Evolutionary conservation across 306 rosid genomes (phyloP), one percentile per base, ranked within the genome.

Genomic region (Sesbania bispinosa): DNA sequence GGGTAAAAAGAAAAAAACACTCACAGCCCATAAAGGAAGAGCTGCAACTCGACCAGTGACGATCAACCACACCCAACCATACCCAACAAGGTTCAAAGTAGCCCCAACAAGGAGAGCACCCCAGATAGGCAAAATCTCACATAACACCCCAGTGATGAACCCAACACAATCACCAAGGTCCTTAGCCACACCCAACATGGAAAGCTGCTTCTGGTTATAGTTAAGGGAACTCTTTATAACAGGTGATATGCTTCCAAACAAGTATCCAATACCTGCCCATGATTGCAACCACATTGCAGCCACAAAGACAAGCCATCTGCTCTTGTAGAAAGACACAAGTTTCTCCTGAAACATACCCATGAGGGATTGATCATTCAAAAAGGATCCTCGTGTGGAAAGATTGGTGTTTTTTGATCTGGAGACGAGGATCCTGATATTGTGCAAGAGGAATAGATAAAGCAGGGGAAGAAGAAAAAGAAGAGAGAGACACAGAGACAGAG

Each of bases 201-300:
- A 80, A 55, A 94, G 14, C 73, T 90, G 95, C 67, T 80, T 82
- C 79, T 91, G 99, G 29, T 89, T 91, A 26, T 94, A 94, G 32
- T 71, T 66, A 24, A 94, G 69, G 16, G 86, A 83, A 32, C 81
- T 82, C 74, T 94, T 94, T 3, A 94, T 89, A 5, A 85, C 84
- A 1, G 97, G 96, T 2, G 99, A 94, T 15, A 90, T 80, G 79
- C 97, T 91, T 5, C 99, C 99, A 14, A 89, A 94, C 53, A 94
- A 36, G 82, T 94, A 94, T 0, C 97, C 97, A 10, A 88, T 64
- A 2, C 99, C 99, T 0, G 99, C 99, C 74, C 93, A 86, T n/a
- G 97, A 94, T 9, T 94, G 98, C 58, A 94, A 35, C 97, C 98
- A 94, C 91, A 90, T 94, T 86, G 98, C 92, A 3, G 88, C 88